Percentiles rank a stretch among this genome's conserved stretches.
Evolutionary conservation across 345 rosid species (phyloP).

Genomic region (Syzygium oleosum): DNA sequence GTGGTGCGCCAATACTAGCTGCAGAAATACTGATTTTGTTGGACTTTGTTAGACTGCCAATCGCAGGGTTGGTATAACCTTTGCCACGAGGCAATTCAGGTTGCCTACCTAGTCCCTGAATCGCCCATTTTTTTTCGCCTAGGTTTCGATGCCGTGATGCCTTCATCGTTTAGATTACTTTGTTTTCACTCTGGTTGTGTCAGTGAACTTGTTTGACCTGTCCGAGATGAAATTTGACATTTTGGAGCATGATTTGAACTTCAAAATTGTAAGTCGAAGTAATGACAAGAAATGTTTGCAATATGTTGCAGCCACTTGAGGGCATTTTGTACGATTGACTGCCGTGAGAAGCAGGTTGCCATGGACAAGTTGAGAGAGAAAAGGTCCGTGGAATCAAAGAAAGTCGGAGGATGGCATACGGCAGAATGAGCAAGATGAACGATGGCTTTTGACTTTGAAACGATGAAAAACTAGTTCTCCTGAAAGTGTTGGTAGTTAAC

Average conservation of each 20-base stretch:
- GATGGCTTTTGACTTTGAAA: not conserved
- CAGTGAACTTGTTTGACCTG: not conserved
- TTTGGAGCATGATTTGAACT: not conserved
- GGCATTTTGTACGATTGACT: not conserved
- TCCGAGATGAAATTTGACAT: not conserved
- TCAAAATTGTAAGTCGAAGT: not conserved
- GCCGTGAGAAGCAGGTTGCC: constrained; percentile 1
- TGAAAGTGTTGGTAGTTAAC: not conserved
- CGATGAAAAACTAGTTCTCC: not conserved
- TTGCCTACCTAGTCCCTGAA: not conserved
- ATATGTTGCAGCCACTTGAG: not conserved
- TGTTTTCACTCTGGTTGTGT: not conserved
- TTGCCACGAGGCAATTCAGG: not conserved
- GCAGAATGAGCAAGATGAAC: not conserved
- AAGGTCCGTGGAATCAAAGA: not conserved
- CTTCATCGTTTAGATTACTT: not conserved
- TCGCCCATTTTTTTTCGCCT: not conserved
- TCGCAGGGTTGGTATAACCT: not conserved
- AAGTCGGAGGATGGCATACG: not conserved
- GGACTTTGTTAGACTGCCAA: not conserved
- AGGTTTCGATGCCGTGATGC: not conserved
- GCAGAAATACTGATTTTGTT: not conserved
- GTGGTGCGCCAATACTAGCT: not conserved
- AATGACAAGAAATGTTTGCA: not conserved
- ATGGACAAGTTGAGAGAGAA: not conserved